Evolutionary conservation across 768 basidiomycete species (phyloP), one percentile per base, ranked within the genome.

Genomic region (Boletus reticuloceps): DNA sequence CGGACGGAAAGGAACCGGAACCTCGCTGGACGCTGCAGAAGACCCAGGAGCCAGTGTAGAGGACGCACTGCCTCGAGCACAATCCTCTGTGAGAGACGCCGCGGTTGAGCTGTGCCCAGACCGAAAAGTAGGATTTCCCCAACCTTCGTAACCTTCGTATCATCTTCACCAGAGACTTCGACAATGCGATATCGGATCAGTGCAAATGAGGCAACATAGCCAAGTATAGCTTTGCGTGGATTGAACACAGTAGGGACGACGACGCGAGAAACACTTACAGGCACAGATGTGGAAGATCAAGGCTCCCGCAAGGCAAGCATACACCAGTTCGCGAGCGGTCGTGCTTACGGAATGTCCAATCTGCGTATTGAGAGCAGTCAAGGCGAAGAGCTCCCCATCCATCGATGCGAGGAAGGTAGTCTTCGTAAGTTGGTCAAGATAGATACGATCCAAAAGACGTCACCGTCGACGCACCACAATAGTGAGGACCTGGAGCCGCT

Each of bases 241-340:
- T 40, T 49, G 27, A 55, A 37, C 6, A 10, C 0, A 12, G 14
- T 37, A 14, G 19, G 36, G 42, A 42, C 9, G 37, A 17, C 29
- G 16, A 55, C 4, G 31, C 6, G 34, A 25, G 51, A 55, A 20
- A 34, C 16, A 61, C 69, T 22, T 39, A 69, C 69, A 6, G 49
- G 69, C 63, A 58, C 60, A 69, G 10, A 72, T 46, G 27, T 72
- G 69, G 45, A 71, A 67, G 34, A 72, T 47, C 40, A 71, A 48
- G 22, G 71, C 69, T 6, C 71, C 71, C 7, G 67, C 41, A 44
- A 71, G 65, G 50, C 65, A 67, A 13, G 62, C 34, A 55, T 71
- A 69, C 22, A 72, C 50, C 16, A 71, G 29, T 25, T 71, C 60
- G 36, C 62, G 64, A 17, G 58, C 32, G 2, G 49, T n/a, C 0